A percentile compares a stretch with the other conserved stretches of the same genome.
phyloP scores from a whole-genome alignment of 805 yeast genomes.

The Schizosaccharomyces octosporus region DNA sequence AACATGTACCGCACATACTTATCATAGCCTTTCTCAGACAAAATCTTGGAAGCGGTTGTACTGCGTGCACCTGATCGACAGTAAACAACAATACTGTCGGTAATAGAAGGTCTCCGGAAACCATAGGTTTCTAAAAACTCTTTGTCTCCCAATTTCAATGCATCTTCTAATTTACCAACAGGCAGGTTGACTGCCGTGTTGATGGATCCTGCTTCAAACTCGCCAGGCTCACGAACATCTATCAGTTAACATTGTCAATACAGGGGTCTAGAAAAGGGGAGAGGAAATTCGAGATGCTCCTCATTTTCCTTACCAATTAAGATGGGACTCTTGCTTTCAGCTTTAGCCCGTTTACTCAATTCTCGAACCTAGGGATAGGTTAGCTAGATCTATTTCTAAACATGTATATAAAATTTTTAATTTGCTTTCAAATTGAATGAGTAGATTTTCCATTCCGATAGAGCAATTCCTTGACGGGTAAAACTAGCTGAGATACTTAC shows the following conservation, averaged over 20 bases:
- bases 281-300: too few relatives aligned
- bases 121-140: constrained; percentile 67
- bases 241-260: background rate
- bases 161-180: constrained; percentile 76
- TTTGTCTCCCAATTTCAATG: constrained; percentile 51
- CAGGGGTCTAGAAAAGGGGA: background rate
- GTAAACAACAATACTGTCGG: constrained; percentile 60
- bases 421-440: too few relatives aligned
- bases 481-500: too few relatives aligned
- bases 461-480: too few relatives aligned
- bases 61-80: constrained; percentile 86
- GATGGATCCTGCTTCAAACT: constrained; percentile 41
- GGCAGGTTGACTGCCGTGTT: constrained; percentile 78
- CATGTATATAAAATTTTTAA: too few relatives aligned
- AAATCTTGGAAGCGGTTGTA: constrained; percentile 73
- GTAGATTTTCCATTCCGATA: too few relatives aligned
- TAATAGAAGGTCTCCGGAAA: constrained; percentile 47
- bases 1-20: constrained; percentile 16
- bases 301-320: background rate
- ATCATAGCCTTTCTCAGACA: constrained; percentile 61
- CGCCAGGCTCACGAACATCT: constrained; percentile 85
- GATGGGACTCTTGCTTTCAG: background rate
- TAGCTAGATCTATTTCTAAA: too few relatives aligned
- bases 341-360: background rate
- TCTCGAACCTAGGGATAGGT: background rate